Percentiles rank a stretch among this genome's conserved stretches.
These are phyloP conservation scores for Castanea mollissima DNA, from an alignment of 306 rosid genomes.

Conservation along the genomic window DNA sequence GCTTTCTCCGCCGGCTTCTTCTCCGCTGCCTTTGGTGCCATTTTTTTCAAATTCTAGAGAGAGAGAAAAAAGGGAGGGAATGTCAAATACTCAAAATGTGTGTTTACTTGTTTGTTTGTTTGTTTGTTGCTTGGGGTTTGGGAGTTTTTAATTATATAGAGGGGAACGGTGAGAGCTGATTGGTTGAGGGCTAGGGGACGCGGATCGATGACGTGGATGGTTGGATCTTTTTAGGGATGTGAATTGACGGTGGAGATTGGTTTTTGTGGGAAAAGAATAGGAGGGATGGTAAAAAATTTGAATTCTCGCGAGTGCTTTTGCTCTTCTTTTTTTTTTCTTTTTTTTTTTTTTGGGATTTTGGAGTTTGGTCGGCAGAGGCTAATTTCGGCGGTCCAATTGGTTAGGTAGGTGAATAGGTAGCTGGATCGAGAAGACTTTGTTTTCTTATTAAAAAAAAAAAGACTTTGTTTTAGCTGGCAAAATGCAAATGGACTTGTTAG, in stretches of 20 bases:
- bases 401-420: not conserved
- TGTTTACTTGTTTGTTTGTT: too few species aligned
- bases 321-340: too few species aligned
- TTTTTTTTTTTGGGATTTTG: not conserved
- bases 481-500: not conserved
- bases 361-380: not conserved
- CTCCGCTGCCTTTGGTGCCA: conserved; percentile 43
- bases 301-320: not conserved
- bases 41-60: not conserved
- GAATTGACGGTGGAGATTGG: not conserved
- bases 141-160: conserved; percentile 15
- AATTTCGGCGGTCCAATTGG: not conserved
- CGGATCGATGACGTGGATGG: conserved; percentile 38
- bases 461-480: too few species aligned
- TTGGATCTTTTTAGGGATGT: not conserved
- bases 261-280: not conserved
- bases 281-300: not conserved
- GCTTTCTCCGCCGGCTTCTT: conserved; percentile 50
- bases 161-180: conserved; percentile 8
- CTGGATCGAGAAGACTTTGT: too few species aligned
- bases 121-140: not conserved
- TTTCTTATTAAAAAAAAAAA: too few species aligned
- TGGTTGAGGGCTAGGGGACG: not conserved
- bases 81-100: too few species aligned
- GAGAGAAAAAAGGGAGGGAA: not conserved